Evolutionary conservation across 345 rosid species (phyloP).

Genomic region (Ricinus communis): DNA sequence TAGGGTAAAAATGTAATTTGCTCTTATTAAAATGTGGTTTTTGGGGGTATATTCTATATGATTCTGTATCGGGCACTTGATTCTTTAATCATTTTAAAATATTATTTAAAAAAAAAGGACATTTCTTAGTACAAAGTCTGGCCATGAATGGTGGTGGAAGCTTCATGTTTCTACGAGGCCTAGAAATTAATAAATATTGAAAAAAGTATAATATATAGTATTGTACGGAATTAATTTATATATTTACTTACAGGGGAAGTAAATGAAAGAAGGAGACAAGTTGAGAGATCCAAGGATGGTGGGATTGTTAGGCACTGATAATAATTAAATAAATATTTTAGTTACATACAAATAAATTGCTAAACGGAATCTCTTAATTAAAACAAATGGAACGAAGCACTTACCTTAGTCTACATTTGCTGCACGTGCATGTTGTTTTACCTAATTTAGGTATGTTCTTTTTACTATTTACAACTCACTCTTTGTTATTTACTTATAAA

Average conservation of each 20-base stretch:
- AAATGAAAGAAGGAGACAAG: conserved; percentile 1
- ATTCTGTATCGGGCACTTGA: neutral
- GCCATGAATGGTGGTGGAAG: neutral
- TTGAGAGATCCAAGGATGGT: neutral
- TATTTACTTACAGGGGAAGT: conserved; percentile 2
- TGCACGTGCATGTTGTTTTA: conserved; percentile 18
- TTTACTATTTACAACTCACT: too few species aligned
- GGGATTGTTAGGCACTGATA: neutral
- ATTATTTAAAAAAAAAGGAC: neutral
- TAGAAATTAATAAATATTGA: too few species aligned
- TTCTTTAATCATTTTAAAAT: neutral
- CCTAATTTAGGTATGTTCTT: conserved; percentile 1
- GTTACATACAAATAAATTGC: neutral
- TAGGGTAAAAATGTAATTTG: too few species aligned
- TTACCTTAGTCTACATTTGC: too few species aligned
- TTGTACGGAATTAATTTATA: too few species aligned
- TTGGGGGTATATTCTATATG: neutral
- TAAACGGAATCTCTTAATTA: conserved; percentile 13
- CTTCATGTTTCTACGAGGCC: neutral
- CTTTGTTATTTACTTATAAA: too few species aligned
- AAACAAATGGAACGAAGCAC: conserved; percentile 1
- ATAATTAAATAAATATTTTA: neutral
- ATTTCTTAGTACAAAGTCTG: too few species aligned
- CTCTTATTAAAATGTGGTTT: neutral
- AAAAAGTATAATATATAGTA: too few species aligned